Base-by-base conservation (phyloP, 768 basidiomycete genomes). In the Tulasnella sp. region DNA sequence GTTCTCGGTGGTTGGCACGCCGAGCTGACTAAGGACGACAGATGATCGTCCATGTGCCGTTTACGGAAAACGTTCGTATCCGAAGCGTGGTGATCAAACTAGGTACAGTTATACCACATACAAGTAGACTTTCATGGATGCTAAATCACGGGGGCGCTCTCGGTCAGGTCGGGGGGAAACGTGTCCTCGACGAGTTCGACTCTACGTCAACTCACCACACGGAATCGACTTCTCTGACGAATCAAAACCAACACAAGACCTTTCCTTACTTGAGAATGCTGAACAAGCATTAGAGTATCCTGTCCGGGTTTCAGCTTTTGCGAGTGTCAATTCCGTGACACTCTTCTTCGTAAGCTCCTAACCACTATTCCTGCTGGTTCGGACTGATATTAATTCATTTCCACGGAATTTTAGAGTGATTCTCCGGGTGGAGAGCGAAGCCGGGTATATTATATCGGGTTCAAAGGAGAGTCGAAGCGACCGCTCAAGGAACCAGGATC, bases 41-140 rank as follows among this genome's bases (percentile, higher is more conserved):
- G 93, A 85, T 94, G 75, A 91, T 94, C 80, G 86, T 95, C 77
- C 92, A 93, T 81, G 83, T 95, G 69, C 92, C 93, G 0, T 95
- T 95, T 84, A 86, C 86, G 0, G 87, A 93, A 81, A 91, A 90
- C 80, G 93, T 94, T 34, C 86, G 92, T 67, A 82, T 95, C 58
- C 88, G 88, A 77, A 93, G 93, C 22, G 81, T 95, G 7, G 80
- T 94, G 25, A 83, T 95, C 74, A 94, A 94, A 82, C 82, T 93
- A 64, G 93, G 93, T 92, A 80, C 79, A 86, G 58, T 67, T 76
- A 42, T 74, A 31, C n/a, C 29, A n/a, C n/a, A n/a, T n/a, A n/a
- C 29, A 19, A 34, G 15, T 5, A n/a, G 36, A 8, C 36, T 29
- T 37, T 67, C 6, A 71, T 37, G 12, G n/a, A 19, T 58, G 22